Conservation (phyloP, 2,329 filamentous ascomycete genomes). For the Talaromyces piceae region DNA sequence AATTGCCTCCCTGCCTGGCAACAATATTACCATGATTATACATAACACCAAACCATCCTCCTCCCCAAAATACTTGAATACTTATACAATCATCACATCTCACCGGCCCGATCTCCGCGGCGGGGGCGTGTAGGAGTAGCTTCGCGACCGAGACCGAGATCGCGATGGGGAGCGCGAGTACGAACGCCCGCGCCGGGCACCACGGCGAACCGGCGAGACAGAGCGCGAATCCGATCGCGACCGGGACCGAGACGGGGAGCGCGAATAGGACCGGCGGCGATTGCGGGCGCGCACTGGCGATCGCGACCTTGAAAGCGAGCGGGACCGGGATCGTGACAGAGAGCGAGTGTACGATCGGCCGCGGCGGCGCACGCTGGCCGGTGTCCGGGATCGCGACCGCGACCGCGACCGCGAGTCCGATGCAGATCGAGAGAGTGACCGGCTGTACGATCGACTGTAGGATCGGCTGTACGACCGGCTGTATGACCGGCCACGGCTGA, state of each 20-base stretch:
- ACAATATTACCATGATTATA: background rate
- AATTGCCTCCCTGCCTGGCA: too few relatives aligned
- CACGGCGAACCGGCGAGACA: slow-evolving; percentile 7
- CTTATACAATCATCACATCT: background rate
- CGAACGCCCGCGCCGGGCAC: slow-evolving; percentile 14
- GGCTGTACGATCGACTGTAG: too few relatives aligned
- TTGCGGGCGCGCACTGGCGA: slow-evolving; percentile 1
- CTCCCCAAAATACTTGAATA: background rate
- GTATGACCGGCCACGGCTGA: slow-evolving; percentile 20
- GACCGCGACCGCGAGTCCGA: slow-evolving; percentile 16
- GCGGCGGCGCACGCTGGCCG: slow-evolving; percentile 4
- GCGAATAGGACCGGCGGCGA: slow-evolving; percentile 22
- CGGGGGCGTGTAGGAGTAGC: slow-evolving; percentile 8
- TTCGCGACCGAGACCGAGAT: slow-evolving; percentile 17
- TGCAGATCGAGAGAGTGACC: slow-evolving; percentile 26
- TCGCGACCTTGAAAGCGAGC: slow-evolving; percentile 1
- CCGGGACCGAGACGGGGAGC: slow-evolving; percentile 25
- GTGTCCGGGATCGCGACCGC: slow-evolving; percentile 11
- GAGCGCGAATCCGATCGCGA: slow-evolving; percentile 11
- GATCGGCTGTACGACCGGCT: too few relatives aligned
- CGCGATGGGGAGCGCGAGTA: slow-evolving; percentile 30
- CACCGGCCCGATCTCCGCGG: slow-evolving; percentile 2
- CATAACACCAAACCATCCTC: background rate
- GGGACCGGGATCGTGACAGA: slow-evolving; percentile 14
- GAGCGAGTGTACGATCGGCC: slow-evolving; percentile 38